Conservation (phyloP, 495 filamentous ascomycete genomes). For the Lepidopterella palustris region DNA sequence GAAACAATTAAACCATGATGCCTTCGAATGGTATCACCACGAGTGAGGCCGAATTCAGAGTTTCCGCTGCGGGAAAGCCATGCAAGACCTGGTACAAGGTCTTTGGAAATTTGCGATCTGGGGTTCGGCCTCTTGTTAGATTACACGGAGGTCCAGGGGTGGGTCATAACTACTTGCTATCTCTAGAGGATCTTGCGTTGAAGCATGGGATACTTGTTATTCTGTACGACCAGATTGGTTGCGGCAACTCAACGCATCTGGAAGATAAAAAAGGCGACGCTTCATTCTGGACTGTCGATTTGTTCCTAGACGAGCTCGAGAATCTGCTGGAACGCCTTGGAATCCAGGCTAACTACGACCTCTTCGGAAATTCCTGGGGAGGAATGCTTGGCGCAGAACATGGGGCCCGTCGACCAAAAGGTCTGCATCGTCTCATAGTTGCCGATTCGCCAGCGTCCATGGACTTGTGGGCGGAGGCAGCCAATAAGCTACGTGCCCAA, state of each 20-base stretch:
- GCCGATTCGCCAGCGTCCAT: slow-evolving; percentile 39
- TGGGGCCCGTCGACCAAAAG: slow-evolving; percentile 35
- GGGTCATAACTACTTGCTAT: slow-evolving; percentile 41
- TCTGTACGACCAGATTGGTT: slow-evolving; percentile 51
- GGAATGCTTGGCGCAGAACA: slow-evolving; percentile 43
- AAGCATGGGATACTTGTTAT: slow-evolving; percentile 40
- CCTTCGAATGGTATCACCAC: not conserved
- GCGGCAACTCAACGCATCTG: slow-evolving; percentile 43
- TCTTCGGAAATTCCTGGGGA: slow-evolving; percentile 48
- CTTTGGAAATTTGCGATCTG: slow-evolving; percentile 32
- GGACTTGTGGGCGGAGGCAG: slow-evolving; percentile 29
- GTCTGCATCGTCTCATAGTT: slow-evolving; percentile 41
- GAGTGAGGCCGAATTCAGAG: slow-evolving; percentile 27
- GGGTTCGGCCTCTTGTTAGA: slow-evolving; percentile 35
- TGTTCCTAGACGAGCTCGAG: slow-evolving; percentile 46
- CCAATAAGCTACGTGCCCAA: slow-evolving; percentile 29
- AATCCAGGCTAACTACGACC: slow-evolving; percentile 37
- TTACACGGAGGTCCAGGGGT: slow-evolving; percentile 47
- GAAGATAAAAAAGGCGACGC: slow-evolving; percentile 38
- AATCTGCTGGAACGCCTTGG: slow-evolving; percentile 42
- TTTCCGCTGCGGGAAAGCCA: slow-evolving; percentile 36
- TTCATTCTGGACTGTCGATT: slow-evolving; percentile 43
- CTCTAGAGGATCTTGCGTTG: slow-evolving; percentile 35
- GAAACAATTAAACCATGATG: not conserved
- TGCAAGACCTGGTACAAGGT: slow-evolving; percentile 46